Percentiles rank a stretch among this genome's conserved stretches.
Evolutionary conservation across 2,329 filamentous ascomycete species (phyloP).

Genomic region (Knufia petricola): DNA sequence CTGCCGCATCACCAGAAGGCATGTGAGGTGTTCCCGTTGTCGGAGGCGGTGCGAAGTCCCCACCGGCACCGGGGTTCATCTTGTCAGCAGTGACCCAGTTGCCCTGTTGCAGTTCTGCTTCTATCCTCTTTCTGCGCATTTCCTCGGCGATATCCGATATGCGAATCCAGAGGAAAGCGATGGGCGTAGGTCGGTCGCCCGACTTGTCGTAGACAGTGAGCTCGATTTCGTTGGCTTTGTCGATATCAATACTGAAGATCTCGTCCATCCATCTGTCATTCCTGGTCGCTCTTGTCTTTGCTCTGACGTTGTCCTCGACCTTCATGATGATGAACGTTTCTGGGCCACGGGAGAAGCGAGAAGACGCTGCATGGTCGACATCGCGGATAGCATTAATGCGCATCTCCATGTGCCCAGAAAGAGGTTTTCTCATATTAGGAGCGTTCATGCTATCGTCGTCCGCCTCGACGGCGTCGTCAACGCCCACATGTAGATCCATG

Average conservation of each 20-base stretch:
- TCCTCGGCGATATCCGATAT: constrained; percentile 97
- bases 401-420: constrained; percentile 81
- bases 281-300: constrained; percentile 72
- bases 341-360: constrained; percentile 76
- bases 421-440: constrained; percentile 88
- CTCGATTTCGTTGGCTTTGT: constrained; percentile 98
- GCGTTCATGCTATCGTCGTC: constrained; percentile 96
- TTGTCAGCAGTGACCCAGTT: constrained; percentile 97
- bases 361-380: constrained; percentile 79
- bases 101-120: constrained; percentile 85
- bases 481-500: constrained; percentile 91
- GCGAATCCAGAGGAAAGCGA: constrained; percentile 89
- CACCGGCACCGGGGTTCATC: constrained; percentile 57
- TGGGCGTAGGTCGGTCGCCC: constrained; percentile 79
- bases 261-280: constrained; percentile 90
- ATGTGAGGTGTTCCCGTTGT: constrained; percentile 15
- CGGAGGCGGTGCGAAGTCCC: constrained; percentile 33
- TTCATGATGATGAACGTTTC: constrained; percentile 96
- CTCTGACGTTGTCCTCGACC: constrained; percentile 87
- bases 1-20: constrained; percentile 27
- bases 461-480: constrained; percentile 64
- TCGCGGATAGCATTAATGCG: constrained; percentile 83
- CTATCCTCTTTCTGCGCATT: constrained; percentile 92
- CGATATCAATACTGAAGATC: constrained; percentile 82
- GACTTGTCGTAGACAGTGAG: constrained; percentile 96